Evolutionary conservation across 1,284 basidiomycete genomes (phyloP).

Genomic region (Testicularia cyperi): DNA sequence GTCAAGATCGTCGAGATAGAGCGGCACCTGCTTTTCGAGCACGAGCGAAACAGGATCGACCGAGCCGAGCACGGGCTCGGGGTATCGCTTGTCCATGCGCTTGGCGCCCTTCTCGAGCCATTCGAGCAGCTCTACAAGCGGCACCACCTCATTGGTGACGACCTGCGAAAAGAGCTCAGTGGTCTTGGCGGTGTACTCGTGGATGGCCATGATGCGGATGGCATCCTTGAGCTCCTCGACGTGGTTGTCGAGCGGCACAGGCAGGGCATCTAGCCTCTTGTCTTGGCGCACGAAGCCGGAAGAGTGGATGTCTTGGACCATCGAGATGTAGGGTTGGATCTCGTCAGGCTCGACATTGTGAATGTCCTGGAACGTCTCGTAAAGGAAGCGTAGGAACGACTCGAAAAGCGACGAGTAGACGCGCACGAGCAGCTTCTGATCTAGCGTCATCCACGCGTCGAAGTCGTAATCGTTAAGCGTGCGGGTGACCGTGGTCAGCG

Average conservation of each 20-base stretch:
- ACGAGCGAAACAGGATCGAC: conserved; percentile 68
- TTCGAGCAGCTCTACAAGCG: conserved; percentile 75
- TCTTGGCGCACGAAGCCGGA: conserved; percentile 51
- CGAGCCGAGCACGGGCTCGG: conserved; percentile 70
- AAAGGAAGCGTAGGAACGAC: conserved; percentile 79
- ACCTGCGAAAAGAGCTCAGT: conserved; percentile 66
- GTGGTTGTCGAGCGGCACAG: conserved; percentile 48
- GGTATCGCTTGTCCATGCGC: conserved; percentile 78
- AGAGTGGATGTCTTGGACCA: conserved; percentile 57
- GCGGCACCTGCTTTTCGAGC: conserved; percentile 72
- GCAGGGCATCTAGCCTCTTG: conserved; percentile 25
- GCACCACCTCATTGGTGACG: conserved; percentile 73
- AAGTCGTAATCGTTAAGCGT: conserved; percentile 68
- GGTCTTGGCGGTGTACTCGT: conserved; percentile 68
- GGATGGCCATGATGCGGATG: conserved; percentile 70
- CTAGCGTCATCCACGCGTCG: conserved; percentile 73
- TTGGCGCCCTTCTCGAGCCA: conserved; percentile 87
- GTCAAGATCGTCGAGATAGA: conserved; percentile 73
- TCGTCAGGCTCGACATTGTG: conserved; percentile 48
- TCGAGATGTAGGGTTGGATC: conserved; percentile 36
- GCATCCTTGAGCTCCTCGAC: conserved; percentile 61
- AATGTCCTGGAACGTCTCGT: conserved; percentile 74
- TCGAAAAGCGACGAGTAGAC: conserved; percentile 69
- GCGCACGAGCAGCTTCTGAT: conserved; percentile 67
- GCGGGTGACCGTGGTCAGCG: conserved; percentile 72